Percentiles rank a stretch among this genome's conserved stretches.
Conservation (phyloP, 139 green algal genomes). For the Picochlorum costavermella region DNA sequence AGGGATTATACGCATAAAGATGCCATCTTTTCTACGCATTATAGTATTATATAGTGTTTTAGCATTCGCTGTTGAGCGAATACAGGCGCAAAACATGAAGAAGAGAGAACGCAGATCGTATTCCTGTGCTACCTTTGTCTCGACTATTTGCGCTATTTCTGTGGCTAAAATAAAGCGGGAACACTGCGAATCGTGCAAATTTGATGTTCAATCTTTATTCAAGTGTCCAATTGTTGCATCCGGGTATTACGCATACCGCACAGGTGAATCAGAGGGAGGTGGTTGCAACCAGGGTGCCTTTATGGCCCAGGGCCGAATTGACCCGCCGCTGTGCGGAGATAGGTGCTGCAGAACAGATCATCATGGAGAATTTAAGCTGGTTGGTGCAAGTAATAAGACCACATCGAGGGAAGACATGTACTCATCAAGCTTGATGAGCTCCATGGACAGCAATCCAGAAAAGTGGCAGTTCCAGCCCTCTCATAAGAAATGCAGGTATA, state of each 20-base stretch:
- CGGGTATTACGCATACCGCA: slow-evolving; percentile 7
- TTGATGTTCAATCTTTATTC: slow-evolving; percentile 2
- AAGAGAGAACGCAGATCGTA: background rate
- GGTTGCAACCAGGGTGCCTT: slow-evolving; percentile 3
- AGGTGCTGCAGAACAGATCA: slow-evolving; percentile 11
- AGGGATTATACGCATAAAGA: no score
- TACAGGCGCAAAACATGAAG: no score
- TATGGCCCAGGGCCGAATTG: background rate
- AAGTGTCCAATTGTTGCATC: slow-evolving; percentile 10
- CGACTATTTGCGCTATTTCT: slow-evolving; percentile 9
- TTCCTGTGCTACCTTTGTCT: background rate
- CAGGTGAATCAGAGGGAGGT: slow-evolving; percentile 10
- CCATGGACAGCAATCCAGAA: background rate
- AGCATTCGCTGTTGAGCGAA: no score
- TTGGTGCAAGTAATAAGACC: background rate
- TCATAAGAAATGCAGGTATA: slow-evolving; percentile 5
- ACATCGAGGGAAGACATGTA: background rate
- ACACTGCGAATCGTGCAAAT: slow-evolving; percentile 7
- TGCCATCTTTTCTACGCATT: no score
- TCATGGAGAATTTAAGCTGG: slow-evolving; percentile 2
- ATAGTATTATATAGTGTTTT: no score
- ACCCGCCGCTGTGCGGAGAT: background rate
- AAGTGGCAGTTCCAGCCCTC: background rate
- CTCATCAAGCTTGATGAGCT: background rate
- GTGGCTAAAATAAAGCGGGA: background rate